Evolutionary conservation across 2,329 filamentous ascomycete species (phyloP), one percentile per base, ranked within the genome.

Genomic region (Metarhizium album): DNA sequence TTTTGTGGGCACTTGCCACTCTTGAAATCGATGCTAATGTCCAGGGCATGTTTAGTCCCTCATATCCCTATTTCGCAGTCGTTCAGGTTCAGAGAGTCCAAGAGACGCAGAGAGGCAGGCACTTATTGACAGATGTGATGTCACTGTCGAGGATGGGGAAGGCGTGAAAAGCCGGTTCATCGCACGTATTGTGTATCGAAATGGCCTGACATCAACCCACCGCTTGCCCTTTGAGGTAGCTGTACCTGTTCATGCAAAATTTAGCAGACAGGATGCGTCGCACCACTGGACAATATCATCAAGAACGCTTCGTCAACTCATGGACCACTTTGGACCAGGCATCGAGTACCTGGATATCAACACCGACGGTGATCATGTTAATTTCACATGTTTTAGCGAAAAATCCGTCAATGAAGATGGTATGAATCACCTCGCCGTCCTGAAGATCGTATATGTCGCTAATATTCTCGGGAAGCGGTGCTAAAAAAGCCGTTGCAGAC

Each of bases 271-370:
- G 29, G 76, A 81, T 50, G 83, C 85, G 1, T 73, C 72, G 1
- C 86, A 89, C 54, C 75, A 76, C 53, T 91, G 87, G 86, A 77
- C 74, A 11, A 87, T 90, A 52, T 80, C 83, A 16, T 83, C 86
- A 2, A 74, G 80, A 52, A 83, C 83, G 0, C 67, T 91, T 48
- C 79, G 84, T 54, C 85, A 90, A 59, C 78, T 89, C 54, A 83
- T 87, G 67, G 87, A 90, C 53, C 86, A 89, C 61, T 90, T 90
- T 60, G 85, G 86, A 0, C 84, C 84, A 1, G 86, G 85, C 4
- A 88, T 87, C 31, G 87, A 91, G 64, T 84, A 90, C 57, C 75
- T 91, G 2, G 87, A 90, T 58, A 84, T 91, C 55, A 85, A 86
- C 60, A 82, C 83, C 0, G 82, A 88, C 53, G 81, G 82, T 13